Evolutionary conservation across 2,329 filamentous ascomycete genomes (phyloP).

Genomic region (Cercospora sp.): DNA sequence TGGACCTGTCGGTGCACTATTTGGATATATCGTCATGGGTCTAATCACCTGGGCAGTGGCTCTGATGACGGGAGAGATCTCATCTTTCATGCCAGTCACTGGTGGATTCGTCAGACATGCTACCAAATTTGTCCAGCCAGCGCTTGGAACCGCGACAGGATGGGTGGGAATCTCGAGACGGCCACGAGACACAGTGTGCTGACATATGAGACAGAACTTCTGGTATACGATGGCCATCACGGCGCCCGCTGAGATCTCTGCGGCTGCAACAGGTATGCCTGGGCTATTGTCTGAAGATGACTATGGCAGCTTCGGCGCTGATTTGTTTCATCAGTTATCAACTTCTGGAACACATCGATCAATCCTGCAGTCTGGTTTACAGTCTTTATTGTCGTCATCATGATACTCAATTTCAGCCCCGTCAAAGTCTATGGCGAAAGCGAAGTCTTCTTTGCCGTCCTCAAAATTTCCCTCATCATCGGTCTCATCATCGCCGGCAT

Average conservation of each 20-base stretch:
- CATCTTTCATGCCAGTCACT: conserved; percentile 41
- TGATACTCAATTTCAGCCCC: conserved; percentile 36
- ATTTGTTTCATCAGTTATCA: conserved; percentile 21
- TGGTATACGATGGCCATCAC: conserved; percentile 34
- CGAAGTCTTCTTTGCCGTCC: conserved; percentile 23
- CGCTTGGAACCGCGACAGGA: conserved; percentile 37
- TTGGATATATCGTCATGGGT: conserved; percentile 45
- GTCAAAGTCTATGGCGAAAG: conserved; percentile 24
- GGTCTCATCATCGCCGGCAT: conserved; percentile 23
- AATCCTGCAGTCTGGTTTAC: conserved; percentile 40
- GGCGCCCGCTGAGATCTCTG: conserved; percentile 20
- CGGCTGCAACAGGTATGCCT: conserved; percentile 14
- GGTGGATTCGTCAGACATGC: conserved; percentile 43
- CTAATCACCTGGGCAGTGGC: conserved; percentile 39
- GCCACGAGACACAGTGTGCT: neutral
- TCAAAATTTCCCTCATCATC: conserved; percentile 23
- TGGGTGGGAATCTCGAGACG: conserved; percentile 29
- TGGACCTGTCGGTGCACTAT: conserved; percentile 28
- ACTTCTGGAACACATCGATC: conserved; percentile 34
- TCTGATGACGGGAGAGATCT: conserved; percentile 42
- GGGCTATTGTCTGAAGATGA: neutral
- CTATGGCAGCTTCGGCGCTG: rapidly evolving
- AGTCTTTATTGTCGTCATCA: conserved; percentile 39
- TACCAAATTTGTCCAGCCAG: conserved; percentile 42
- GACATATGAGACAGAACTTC: conserved; percentile 29